phyloP scores from a whole-genome alignment of 805 yeast species.

The Dipodascus geniculatus region DNA sequence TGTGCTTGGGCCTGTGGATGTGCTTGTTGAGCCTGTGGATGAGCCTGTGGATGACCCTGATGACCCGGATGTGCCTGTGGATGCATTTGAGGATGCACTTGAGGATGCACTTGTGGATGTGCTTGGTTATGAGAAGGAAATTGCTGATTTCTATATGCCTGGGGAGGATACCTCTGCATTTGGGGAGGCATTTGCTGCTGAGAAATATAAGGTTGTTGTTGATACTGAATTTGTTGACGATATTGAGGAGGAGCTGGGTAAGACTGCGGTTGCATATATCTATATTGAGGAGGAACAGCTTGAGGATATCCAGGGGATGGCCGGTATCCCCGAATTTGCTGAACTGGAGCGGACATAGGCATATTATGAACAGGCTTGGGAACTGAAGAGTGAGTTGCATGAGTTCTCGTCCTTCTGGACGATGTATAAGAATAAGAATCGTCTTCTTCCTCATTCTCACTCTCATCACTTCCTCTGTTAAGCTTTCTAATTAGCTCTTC shows the following conservation, averaged over 20 bases:
- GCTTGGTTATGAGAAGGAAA: too few species aligned
- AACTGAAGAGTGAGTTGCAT: background rate
- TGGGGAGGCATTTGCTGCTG: background rate
- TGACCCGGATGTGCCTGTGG: background rate
- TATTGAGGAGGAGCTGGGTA: background rate
- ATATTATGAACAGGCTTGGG: background rate
- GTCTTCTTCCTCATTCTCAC: slow-evolving; percentile 20
- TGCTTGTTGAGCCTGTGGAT: background rate
- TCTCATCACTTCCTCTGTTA: slow-evolving; percentile 13
- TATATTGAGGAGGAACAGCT: background rate
- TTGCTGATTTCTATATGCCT: too few species aligned
- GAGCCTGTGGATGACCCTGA: background rate
- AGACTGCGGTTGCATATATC: background rate
- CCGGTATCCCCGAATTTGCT: background rate
- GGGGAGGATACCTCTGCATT: background rate
- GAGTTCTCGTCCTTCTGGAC: background rate
- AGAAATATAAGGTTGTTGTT: background rate
- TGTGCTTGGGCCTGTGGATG: background rate
- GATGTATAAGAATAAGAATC: background rate
- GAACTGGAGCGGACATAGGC: background rate
- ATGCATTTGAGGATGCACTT: background rate
- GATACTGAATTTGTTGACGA: background rate
- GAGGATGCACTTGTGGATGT: background rate
- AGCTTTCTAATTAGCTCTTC: slow-evolving; percentile 22
- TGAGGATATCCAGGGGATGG: background rate